Percentiles rank a stretch among this genome's conserved stretches.
Evolutionary conservation across 2,329 filamentous ascomycete species (phyloP).

Genomic region (Fusarium neocosmosporiellum): DNA sequence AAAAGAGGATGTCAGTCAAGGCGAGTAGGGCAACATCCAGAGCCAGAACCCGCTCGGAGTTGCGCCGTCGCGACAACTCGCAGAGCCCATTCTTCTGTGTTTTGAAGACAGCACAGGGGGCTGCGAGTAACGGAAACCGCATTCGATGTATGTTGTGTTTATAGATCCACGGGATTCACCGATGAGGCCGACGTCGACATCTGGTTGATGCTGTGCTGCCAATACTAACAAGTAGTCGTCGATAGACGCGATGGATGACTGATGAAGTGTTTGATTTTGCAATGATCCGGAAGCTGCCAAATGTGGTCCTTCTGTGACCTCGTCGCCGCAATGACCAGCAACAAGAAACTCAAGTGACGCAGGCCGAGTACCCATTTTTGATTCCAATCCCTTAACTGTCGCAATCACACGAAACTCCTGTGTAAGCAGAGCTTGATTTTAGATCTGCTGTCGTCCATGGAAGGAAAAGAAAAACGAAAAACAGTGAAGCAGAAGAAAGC

Average conservation of each 20-base stretch:
- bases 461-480: slow-evolving; percentile 42
- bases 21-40: slow-evolving; percentile 28
- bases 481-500: slow-evolving; percentile 43
- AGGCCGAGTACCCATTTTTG: slow-evolving; percentile 50
- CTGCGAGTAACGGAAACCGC: slow-evolving; percentile 45
- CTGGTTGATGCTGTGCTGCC: slow-evolving; percentile 50
- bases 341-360: slow-evolving; percentile 49
- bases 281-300: slow-evolving; percentile 54
- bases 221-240: slow-evolving; percentile 53
- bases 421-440: slow-evolving; percentile 48
- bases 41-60: slow-evolving; percentile 36
- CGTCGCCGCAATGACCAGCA: slow-evolving; percentile 53
- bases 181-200: slow-evolving; percentile 49
- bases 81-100: slow-evolving; percentile 39
- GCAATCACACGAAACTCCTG: slow-evolving; percentile 53
- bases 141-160: slow-evolving; percentile 48
- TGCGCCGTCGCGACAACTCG: slow-evolving; percentile 43
- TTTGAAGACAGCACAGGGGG: slow-evolving; percentile 46
- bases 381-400: slow-evolving; percentile 51
- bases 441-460: slow-evolving; percentile 45
- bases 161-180: slow-evolving; percentile 49
- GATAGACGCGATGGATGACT: slow-evolving; percentile 52
- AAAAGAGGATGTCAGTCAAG: slow-evolving; percentile 44
- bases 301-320: slow-evolving; percentile 52
- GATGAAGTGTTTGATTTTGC: slow-evolving; percentile 55